A percentile compares a stretch with the other conserved stretches of the same genome.
Conservation (phyloP, 2,329 filamentous ascomycete genomes). For the Didymella lethalis region DNA sequence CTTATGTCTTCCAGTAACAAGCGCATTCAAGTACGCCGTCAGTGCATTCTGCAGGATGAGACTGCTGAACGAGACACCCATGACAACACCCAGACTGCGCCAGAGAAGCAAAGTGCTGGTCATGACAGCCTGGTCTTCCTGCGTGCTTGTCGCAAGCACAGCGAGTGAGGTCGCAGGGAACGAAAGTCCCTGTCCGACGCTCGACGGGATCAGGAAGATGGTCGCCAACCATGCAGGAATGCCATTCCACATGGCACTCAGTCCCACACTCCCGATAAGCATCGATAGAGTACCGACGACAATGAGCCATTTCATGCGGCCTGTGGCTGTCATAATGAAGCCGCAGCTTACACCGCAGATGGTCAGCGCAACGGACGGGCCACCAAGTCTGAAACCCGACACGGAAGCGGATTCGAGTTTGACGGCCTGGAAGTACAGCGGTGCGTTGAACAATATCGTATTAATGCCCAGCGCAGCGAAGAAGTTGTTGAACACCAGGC, state of each 20-base stretch:
- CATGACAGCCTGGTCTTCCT: slow-evolving; percentile 57
- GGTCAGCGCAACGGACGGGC: slow-evolving; percentile 63
- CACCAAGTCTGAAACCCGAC: slow-evolving; percentile 75
- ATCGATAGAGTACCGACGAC: slow-evolving; percentile 49
- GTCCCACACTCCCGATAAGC: slow-evolving; percentile 48
- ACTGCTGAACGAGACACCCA: slow-evolving; percentile 76
- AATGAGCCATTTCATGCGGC: slow-evolving; percentile 54
- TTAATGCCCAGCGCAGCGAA: slow-evolving; percentile 60
- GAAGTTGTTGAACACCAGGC: slow-evolving; percentile 62
- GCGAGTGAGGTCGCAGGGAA: slow-evolving; percentile 54
- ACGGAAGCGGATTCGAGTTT: slow-evolving; percentile 68
- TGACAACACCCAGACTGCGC: slow-evolving; percentile 73
- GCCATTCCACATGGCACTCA: slow-evolving; percentile 48
- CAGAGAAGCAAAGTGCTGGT: slow-evolving; percentile 76
- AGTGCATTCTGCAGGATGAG: slow-evolving; percentile 77
- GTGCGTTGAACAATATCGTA: slow-evolving; percentile 72
- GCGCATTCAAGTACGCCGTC: slow-evolving; percentile 63
- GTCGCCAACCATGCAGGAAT: slow-evolving; percentile 54
- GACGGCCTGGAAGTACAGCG: slow-evolving; percentile 68
- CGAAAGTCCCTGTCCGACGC: slow-evolving; percentile 53
- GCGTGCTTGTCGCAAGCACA: slow-evolving; percentile 53
- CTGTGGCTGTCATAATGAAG: slow-evolving; percentile 55
- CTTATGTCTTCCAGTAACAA: slow-evolving; percentile 68
- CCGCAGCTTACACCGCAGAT: slow-evolving; percentile 53
- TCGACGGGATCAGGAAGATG: slow-evolving; percentile 51